phyloP scores from a whole-genome alignment of 306 rosid species.

The Lupinus albus region DNA sequence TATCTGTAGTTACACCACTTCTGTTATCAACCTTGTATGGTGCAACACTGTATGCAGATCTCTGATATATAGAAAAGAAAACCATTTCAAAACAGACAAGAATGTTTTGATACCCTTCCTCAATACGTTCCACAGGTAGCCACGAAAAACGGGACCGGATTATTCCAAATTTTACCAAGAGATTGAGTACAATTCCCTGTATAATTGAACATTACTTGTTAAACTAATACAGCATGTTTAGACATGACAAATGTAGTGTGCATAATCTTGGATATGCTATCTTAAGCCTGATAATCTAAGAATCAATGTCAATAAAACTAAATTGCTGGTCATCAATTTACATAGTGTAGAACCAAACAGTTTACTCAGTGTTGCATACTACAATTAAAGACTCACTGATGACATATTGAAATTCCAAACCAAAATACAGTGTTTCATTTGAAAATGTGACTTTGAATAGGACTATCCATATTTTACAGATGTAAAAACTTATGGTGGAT shows the following conservation, averaged over 20 bases:
- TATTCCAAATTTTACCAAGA: conserved; percentile 59
- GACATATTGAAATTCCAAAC: conserved; percentile 19
- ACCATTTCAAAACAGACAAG: conserved; percentile 90
- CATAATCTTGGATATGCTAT: not conserved
- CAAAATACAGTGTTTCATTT: not conserved
- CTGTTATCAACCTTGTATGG: conserved; percentile 64
- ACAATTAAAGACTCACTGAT: not conserved
- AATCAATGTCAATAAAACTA: not conserved
- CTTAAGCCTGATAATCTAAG: not conserved
- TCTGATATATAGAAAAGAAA: conserved; percentile 72
- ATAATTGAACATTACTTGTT: conserved; percentile 13
- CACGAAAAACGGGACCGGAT: conserved; percentile 62
- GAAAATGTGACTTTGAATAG: conserved; percentile 8
- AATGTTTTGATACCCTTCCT: conserved; percentile 78
- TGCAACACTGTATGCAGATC: conserved; percentile 63
- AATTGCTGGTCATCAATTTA: not conserved
- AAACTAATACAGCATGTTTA: not conserved
- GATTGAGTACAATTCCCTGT: conserved; percentile 68
- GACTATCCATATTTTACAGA: conserved; percentile 23
- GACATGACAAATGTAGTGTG: not conserved
- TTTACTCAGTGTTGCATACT: conserved; percentile 3
- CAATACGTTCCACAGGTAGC: conserved; percentile 73
- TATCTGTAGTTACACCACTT: conserved; percentile 36
- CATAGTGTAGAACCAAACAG: not conserved
- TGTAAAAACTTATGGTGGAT: not conserved